Evolutionary conservation across 169 alveolate genomes (phyloP), one percentile per base, ranked within the genome.

Genomic region (Theileria parva): DNA sequence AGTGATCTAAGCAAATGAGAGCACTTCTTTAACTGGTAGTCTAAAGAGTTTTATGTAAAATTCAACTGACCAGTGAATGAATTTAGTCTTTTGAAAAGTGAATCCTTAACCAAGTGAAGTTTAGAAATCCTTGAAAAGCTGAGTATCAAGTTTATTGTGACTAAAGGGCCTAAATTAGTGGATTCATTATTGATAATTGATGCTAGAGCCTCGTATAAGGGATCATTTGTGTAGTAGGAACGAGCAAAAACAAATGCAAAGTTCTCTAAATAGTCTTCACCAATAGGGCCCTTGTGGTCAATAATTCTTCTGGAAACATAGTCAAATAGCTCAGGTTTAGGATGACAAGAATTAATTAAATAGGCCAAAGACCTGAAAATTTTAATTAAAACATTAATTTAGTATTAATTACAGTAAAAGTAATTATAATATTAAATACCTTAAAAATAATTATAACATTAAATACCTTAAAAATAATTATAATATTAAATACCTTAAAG

Each of bases 181-280:
- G 57, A 37, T 34, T 85, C 68, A 0, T 13, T 32, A 6, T 34
- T 30, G 0, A 85, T 32, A 15, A 70, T 77, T 19, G 57, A 51
- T 2, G 91, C 60, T 11, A 78, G 30, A 13, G 48, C 25, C 1
- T 77, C 75, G 44, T 77, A 85, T 23, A 85, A 53, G 17, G 27
- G n/a, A 51, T 78, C 85, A 32, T 69, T 19, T 23, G 9, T 25
- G 64, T 77, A 70, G 51, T 63, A 28, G 19, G 44, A 25, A 71
- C 79, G 72, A 21, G 87, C 39, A 34, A 66, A 73, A 13, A 75
- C 80, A 48, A 65, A 85, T 19, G 79, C 69, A 17, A 85, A 57
- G 74, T 85, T 85, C 75, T 79, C 91, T 74, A 85, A 50, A 65
- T 69, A 73, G 23, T 85, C 85, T 50, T 64, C 69, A n/a, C 76